Evolutionary conservation across 2,329 filamentous ascomycete species (phyloP), one percentile per base, ranked within the genome.

Genomic region (Exophiala sp.): DNA sequence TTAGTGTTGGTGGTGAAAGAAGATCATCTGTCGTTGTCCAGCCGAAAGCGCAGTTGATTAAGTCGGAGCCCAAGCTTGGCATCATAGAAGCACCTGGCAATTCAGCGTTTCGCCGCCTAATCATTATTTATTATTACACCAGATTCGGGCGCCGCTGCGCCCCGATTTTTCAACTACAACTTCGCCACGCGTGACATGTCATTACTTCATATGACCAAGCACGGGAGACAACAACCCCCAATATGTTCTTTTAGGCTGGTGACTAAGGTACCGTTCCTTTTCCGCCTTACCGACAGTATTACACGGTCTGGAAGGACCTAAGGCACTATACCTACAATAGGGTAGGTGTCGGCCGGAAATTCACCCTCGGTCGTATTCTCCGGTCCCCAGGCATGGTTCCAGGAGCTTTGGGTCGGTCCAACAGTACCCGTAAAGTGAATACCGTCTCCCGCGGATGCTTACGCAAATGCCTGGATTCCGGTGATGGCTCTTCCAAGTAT

Each of bases 391-490:
- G 24, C 24, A 27, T 27, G 6, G 10, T 27, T 10, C 24, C 24
- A 27, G 24, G 24, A 27, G 14, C 30, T 34, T 34, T 34, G 10
- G 9, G 14, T 27, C 24, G 24, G 10, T 7, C 29, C 29, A 3
- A 32, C 29, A 32, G n/a, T n/a, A 32, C n/a, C 6, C 10, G 10
- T 10, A 27, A 10, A 27, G 24, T 27, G 24, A 27, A 38, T 38
- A 38, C 9, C 5, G 35, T 19, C 35, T n/a, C 11, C 8, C 11
- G 7, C n/a, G 19, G 7, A 13, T 10, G n/a, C 21, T 46, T 72
- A 87, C 47, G 80, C 82, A 73, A 93, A 93, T 6, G 86, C 87
- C 68, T 93, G 88, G 19, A 91, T 72, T 18, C 87, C 85, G 29
- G 81, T 84, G 52, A 86, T 85, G 11, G 81, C 82, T 55, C 82